Evolutionary conservation across 192 early-diverging fungal genomes (phyloP).

Genomic region (Chytriomyces sp.): DNA sequence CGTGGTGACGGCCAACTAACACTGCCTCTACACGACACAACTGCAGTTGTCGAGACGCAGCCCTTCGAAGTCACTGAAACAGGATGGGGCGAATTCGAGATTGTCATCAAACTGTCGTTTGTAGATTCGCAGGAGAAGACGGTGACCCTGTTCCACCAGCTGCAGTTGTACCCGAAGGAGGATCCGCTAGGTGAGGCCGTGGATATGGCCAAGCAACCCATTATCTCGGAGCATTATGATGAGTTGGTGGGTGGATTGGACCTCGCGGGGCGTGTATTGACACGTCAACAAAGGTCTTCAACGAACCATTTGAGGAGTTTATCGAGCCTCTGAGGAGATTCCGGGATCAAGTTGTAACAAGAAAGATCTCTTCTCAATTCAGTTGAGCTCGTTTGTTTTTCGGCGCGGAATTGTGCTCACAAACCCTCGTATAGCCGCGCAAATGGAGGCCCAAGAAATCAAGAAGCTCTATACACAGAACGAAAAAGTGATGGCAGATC

Average conservation of each 20-base stretch:
- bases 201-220: conserved; percentile 57
- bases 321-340: conserved; percentile 61
- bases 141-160: conserved; percentile 83
- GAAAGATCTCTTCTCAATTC: neutral
- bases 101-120: conserved; percentile 90
- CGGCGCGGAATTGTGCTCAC: neutral
- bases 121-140: conserved; percentile 74
- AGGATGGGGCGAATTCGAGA: conserved; percentile 99
- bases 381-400: neutral
- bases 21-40: neutral
- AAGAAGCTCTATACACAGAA: conserved; percentile 62
- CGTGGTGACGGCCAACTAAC: neutral
- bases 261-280: neutral
- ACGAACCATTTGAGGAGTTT: conserved; percentile 80
- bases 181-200: conserved; percentile 52
- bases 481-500: conserved; percentile 58
- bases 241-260: conserved; percentile 67
- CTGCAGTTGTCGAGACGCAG: conserved; percentile 71
- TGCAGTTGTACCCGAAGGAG: conserved; percentile 89
- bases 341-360: conserved; percentile 50
- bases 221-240: conserved; percentile 77
- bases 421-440: conserved; percentile 36
- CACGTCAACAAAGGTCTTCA: conserved; percentile 61
- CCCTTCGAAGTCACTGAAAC: conserved; percentile 95
- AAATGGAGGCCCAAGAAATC: conserved; percentile 72